These are phyloP conservation scores for Colletotrichum nymphaeae DNA, from an alignment of 2,329 filamentous ascomycete genomes.

Conservation along the genomic window DNA sequence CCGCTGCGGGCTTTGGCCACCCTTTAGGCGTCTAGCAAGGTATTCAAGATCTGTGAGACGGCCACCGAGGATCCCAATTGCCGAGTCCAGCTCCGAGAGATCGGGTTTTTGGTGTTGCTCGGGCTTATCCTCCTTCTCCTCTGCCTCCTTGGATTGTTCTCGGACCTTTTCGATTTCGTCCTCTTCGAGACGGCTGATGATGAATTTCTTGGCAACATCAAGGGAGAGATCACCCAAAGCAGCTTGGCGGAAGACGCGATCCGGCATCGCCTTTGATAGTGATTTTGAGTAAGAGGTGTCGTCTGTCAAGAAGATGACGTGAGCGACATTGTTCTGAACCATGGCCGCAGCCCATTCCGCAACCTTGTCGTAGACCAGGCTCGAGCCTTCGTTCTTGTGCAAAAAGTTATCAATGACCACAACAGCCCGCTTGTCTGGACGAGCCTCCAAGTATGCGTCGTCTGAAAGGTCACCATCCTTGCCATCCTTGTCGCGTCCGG, in stretches of 20 bases:
- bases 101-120: slow-evolving; percentile 51
- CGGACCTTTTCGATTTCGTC: slow-evolving; percentile 43
- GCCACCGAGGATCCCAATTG: slow-evolving; percentile 85
- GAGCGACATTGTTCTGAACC: slow-evolving; percentile 88
- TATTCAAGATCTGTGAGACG: slow-evolving; percentile 96
- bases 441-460: slow-evolving; percentile 90
- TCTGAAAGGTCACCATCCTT: slow-evolving; percentile 79
- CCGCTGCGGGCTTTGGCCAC: slow-evolving; percentile 83
- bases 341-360: slow-evolving; percentile 91
- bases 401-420: slow-evolving; percentile 94
- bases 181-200: slow-evolving; percentile 82
- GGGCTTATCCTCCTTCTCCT: slow-evolving; percentile 43
- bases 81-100: slow-evolving; percentile 79
- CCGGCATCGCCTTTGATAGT: slow-evolving; percentile 86
- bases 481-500: slow-evolving; percentile 76
- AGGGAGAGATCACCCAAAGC: slow-evolving; percentile 88
- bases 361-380: slow-evolving; percentile 80
- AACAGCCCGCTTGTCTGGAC: slow-evolving; percentile 84
- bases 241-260: slow-evolving; percentile 89
- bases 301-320: slow-evolving; percentile 93
- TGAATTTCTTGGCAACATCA: slow-evolving; percentile 88
- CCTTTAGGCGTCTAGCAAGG: slow-evolving; percentile 87
- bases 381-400: slow-evolving; percentile 77
- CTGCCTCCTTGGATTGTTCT: slow-evolving; percentile 39
- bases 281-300: slow-evolving; percentile 91